Percentiles rank a stretch among this genome's conserved stretches.
These are phyloP conservation scores for Kappamyces sp. DNA, from an alignment of 192 early-diverging fungal genomes.

Conservation along the genomic window DNA sequence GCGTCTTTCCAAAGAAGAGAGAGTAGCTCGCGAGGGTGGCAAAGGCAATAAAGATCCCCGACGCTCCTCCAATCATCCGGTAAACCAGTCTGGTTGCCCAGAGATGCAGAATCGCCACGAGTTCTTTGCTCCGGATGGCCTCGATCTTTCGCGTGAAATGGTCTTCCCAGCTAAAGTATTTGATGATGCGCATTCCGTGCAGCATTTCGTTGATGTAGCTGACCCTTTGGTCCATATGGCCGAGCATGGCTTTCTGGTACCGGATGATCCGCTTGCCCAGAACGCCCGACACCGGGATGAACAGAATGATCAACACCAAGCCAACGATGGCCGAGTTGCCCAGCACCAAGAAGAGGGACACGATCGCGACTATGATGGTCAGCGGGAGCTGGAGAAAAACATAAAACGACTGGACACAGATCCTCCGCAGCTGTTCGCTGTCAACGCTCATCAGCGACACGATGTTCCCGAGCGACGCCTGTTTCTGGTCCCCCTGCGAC, in stretches of 20 bases:
- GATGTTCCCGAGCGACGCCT: slow-evolving; percentile 37
- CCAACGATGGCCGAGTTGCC: slow-evolving; percentile 33
- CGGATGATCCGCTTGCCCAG: slow-evolving; percentile 15
- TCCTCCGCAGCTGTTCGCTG: slow-evolving; percentile 13
- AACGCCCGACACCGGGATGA: slow-evolving; percentile 19
- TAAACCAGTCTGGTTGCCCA: slow-evolving; percentile 8
- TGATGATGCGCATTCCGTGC: slow-evolving; percentile 90
- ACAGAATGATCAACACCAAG: slow-evolving; percentile 24
- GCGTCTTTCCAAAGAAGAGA: slow-evolving; percentile 23
- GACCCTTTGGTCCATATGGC: slow-evolving; percentile 64
- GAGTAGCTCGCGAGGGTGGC: slow-evolving; percentile 52
- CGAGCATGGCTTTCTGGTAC: slow-evolving; percentile 22
- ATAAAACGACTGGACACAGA: slow-evolving; percentile 1
- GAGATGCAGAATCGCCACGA: slow-evolving; percentile 18
- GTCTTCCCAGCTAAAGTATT: slow-evolving; percentile 61
- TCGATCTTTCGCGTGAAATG: slow-evolving; percentile 25
- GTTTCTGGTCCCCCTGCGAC: slow-evolving; percentile 12
- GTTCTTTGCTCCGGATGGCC: slow-evolving; percentile 22
- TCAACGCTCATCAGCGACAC: slow-evolving; percentile 37
- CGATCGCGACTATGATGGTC: slow-evolving; percentile 19
- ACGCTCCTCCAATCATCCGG: slow-evolving; percentile 7
- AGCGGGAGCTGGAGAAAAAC: slow-evolving; percentile 9
- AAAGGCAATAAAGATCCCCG: slow-evolving; percentile 24
- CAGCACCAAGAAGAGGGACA: slow-evolving; percentile 18
- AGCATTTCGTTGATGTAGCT: slow-evolving; percentile 79